Conservation (phyloP, 1,284 basidiomycete species). For the Neotropicomus parvogracilis region DNA sequence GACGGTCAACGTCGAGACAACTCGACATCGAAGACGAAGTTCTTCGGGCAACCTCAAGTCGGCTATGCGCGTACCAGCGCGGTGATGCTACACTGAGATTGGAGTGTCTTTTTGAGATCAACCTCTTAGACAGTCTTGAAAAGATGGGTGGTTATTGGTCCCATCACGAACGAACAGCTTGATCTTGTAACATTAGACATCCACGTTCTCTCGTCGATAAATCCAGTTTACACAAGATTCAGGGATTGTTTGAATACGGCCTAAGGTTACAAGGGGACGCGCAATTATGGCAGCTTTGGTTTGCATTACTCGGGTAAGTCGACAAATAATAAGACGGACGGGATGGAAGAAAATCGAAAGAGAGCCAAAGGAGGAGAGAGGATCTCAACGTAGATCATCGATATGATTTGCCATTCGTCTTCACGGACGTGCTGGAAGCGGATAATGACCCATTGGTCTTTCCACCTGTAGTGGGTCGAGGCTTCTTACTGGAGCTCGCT, state of each 20-base stretch:
- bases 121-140: constrained; percentile 12
- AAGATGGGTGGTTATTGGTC: constrained; percentile 1
- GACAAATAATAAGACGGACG: constrained; percentile 20
- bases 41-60: constrained; percentile 32
- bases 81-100: constrained; percentile 17
- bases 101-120: constrained; percentile 5
- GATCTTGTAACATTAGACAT: constrained; percentile 29
- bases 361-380: constrained; percentile 7
- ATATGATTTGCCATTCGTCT: constrained; percentile 34
- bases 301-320: constrained; percentile 24
- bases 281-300: constrained; percentile 28
- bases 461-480: constrained; percentile 43
- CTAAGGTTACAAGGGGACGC: constrained; percentile 27
- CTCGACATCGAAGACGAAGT: constrained; percentile 33
- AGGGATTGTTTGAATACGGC: constrained; percentile 13
- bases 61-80: constrained; percentile 29
- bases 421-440: constrained; percentile 32
- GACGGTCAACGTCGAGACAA: constrained; percentile 23
- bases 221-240: constrained; percentile 13
- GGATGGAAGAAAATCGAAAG: constrained; percentile 9
- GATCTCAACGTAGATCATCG: constrained; percentile 23
- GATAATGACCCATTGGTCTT: constrained; percentile 47
- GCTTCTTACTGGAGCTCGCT: constrained; percentile 47
- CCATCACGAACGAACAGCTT: constrained; percentile 11
- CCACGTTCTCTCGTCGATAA: constrained; percentile 14